These are phyloP conservation scores for Craspedostauros australis DNA, from an alignment of 108 stramenopile species.

Conservation along the genomic window DNA sequence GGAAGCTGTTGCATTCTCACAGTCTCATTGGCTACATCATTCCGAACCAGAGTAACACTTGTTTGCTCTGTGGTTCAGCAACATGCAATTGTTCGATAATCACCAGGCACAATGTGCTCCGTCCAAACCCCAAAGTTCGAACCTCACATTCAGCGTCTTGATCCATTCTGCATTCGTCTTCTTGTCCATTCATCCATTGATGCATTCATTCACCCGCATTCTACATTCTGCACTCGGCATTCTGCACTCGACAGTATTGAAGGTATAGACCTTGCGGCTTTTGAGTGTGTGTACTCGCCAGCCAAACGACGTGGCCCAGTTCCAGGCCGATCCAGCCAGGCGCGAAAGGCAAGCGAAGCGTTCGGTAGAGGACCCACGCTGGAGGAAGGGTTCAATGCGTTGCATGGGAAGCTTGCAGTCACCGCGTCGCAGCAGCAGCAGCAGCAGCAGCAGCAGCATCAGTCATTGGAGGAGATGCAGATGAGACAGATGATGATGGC, in stretches of 20 bases:
- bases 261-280: slow-evolving; percentile 30
- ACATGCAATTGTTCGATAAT: neutral
- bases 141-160: neutral
- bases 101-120: neutral
- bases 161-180: neutral
- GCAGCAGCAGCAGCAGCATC: slow-evolving; percentile 4
- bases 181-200: neutral
- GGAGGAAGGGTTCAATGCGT: neutral
- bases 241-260: slow-evolving; percentile 25
- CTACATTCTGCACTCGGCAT: neutral
- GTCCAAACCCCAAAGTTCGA: neutral
- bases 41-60: too few relatives aligned
- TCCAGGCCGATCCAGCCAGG: slow-evolving; percentile 44
- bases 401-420: neutral
- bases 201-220: neutral
- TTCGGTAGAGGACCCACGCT: slow-evolving; percentile 5
- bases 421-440: neutral
- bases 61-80: too few relatives aligned
- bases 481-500: slow-evolving; percentile 30
- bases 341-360: slow-evolving; percentile 27
- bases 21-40: too few relatives aligned
- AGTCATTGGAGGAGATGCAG: slow-evolving; percentile 31
- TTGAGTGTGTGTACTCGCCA: slow-evolving; percentile 71
- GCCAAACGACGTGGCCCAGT: slow-evolving; percentile 79
- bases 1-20: too few relatives aligned